Base-by-base conservation (phyloP, 805 yeast genomes). In the Vanderwaltozyma verrucispora region DNA sequence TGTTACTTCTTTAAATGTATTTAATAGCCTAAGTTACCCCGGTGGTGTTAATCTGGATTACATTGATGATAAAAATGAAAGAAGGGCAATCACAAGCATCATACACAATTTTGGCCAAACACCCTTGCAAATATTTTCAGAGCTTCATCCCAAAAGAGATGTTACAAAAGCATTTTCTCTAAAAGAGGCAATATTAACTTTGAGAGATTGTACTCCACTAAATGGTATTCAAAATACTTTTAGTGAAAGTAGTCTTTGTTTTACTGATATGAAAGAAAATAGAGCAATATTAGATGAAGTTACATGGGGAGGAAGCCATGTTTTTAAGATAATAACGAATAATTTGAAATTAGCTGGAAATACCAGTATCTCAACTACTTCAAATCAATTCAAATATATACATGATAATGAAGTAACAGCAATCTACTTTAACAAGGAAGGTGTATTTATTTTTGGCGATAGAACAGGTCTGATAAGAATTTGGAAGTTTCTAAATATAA, bases 41-140 rank as follows among this genome's bases (percentile, higher is more conserved):
- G 95, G 95, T 2, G 84, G 88, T 0, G 77, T 83, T 15, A 76
- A 86, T 53, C 61, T 86, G 37, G 94, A 84, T 43, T 68, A 68
- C 17, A 79, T 86, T 39, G 68, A 73, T 42, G 88, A 85, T 51
- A 85, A 77, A 27, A 68, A 71, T 43, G 94, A 86, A 56, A 69
- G 78, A 45, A 66, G 76, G 28, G 89, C 94, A 1, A 69, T 81
- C 3, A 80, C 85, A 17, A 88, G 94, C 2, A 81, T 82, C 48
- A 86, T 86, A 36, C 92, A 87, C 53, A 86, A 86, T 57, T 86
- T 86, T 66, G 96, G 96, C 0, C 96, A 86, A 53, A 86, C 94
- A 0, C 96, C 96, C 1, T 52, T 71, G 34, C 83, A 80, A 47
- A 62, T 87, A 10, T 84, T 87, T 48, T 64, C 62, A 14, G 71